Conservation (phyloP, 2,329 filamentous ascomycete genomes). For the Hypoxylon sp. region DNA sequence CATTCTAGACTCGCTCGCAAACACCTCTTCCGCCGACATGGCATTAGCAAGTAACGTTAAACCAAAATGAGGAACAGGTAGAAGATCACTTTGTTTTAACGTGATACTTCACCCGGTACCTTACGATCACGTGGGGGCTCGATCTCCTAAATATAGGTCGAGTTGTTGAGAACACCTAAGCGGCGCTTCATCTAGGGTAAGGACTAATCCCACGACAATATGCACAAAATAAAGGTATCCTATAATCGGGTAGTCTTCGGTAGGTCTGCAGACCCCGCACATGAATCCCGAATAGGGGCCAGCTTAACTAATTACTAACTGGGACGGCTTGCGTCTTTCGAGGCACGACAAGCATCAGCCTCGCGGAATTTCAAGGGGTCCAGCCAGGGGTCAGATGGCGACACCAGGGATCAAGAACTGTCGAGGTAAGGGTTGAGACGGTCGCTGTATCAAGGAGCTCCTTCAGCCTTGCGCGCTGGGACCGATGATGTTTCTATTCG, state of each 20-base stretch:
- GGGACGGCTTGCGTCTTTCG: slow-evolving; percentile 19
- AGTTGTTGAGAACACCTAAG: slow-evolving; percentile 25
- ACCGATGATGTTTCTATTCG: slow-evolving; percentile 26
- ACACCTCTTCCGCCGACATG: slow-evolving; percentile 17
- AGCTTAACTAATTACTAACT: slow-evolving; percentile 27
- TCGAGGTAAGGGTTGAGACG: slow-evolving; percentile 42
- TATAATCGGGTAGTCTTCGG: slow-evolving; percentile 16
- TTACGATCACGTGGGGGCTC: slow-evolving; percentile 8
- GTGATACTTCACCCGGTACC: slow-evolving; percentile 25
- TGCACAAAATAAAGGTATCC: slow-evolving; percentile 29
- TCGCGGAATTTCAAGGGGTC: slow-evolving; percentile 39
- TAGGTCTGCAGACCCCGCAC: slow-evolving; percentile 32
- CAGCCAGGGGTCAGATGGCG: slow-evolving; percentile 25
- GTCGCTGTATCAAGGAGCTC: slow-evolving; percentile 47
- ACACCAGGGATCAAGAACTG: slow-evolving; percentile 22
- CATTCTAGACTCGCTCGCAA: slow-evolving; percentile 28
- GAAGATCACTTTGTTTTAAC: slow-evolving; percentile 17
- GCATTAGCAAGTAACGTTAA: slow-evolving; percentile 4
- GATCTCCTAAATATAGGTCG: slow-evolving; percentile 21
- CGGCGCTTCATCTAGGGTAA: not conserved
- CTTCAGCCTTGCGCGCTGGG: slow-evolving; percentile 44
- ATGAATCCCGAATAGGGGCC: slow-evolving; percentile 26
- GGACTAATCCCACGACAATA: slow-evolving; percentile 22
- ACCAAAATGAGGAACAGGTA: slow-evolving; percentile 3
- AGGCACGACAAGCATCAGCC: slow-evolving; percentile 41